Evolutionary conservation across 139 green algal species (phyloP), one percentile per base, ranked within the genome.

Genomic region (Tetradesmus obliquus): DNA sequence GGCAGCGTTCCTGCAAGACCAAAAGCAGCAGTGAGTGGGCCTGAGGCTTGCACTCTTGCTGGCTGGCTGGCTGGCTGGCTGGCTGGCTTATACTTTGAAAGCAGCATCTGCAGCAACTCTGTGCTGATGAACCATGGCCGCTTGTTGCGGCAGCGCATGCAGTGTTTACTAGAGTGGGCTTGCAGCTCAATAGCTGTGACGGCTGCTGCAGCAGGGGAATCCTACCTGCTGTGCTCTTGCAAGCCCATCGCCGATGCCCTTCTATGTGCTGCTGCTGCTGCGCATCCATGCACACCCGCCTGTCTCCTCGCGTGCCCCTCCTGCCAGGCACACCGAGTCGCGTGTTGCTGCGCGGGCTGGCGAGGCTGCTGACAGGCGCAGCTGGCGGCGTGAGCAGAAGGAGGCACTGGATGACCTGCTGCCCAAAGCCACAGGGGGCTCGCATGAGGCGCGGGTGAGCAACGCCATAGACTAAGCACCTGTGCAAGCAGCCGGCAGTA

Each of bases 341-440:
- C 58, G 71, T 24, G 80, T 55, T 71, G 81, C 81, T 60, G 60
- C 53, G 5, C 55, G 60, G 10, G 55, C 15, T 32, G 83, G 3
- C 15, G 81, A 57, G 22, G 82, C 60, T 54, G 82, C n/a, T n/a
- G 82, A 88, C 12, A 55, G 54, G 51, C 81, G 82, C 9, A 60
- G 57, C n/a, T 94, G 92, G 91, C 84, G 80, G 58, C 53, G 17
- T 6, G 95, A 96, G 53, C 93, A 95, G 80, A 94, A 93, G 58
- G 93, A 96, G 22, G 79, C 85, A 79, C 87, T 97, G 66, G 93
- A 97, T 53, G 95, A 96, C 88, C 71, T 96, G 91, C 86, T 96
- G 81, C 95, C 95, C 0, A 94, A 93, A 51, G 92, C 95, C 10
- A 94, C 93, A 13, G 95, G 94, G 13, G 81, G 88, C 20, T 87